A percentile compares a stretch with the other conserved stretches of the same genome.
These are phyloP conservation scores for Hymenoscyphus salicellus DNA, from an alignment of 2,329 filamentous ascomycete genomes.

Conservation along the genomic window DNA sequence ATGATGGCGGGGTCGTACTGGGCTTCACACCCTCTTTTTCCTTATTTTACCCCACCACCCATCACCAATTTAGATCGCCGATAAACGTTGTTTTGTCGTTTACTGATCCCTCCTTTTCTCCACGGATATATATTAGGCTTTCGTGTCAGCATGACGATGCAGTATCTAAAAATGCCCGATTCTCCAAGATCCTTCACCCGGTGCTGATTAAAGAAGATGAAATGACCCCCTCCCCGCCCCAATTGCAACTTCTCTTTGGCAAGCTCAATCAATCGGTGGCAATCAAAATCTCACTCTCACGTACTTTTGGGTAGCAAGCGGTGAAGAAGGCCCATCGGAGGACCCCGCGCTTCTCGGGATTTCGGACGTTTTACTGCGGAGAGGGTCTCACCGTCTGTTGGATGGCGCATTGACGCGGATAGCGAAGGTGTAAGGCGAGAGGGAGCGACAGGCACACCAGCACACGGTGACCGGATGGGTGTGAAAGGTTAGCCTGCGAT, in stretches of 20 bases:
- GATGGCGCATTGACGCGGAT: background rate
- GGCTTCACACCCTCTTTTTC: background rate
- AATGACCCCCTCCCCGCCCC: too few species aligned
- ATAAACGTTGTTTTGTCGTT: slow-evolving; percentile 3
- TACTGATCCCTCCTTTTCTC: background rate
- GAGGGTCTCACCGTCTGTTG: slow-evolving; percentile 9
- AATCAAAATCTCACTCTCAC: background rate
- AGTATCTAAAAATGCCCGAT: background rate
- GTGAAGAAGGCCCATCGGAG: slow-evolving; percentile 4
- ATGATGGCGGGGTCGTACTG: background rate
- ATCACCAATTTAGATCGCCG: slow-evolving; percentile 2
- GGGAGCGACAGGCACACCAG: background rate
- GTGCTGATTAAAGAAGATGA: background rate
- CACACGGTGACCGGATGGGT: background rate
- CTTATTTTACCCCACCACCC: background rate
- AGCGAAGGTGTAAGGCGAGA: background rate
- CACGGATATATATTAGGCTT: background rate
- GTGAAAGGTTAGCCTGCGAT: background rate
- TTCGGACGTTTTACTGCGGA: background rate
- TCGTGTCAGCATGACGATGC: slow-evolving; percentile 9
- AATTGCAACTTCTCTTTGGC: background rate
- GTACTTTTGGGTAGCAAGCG: background rate
- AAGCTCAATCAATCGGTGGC: background rate
- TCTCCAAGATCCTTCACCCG: background rate
- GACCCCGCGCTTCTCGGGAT: background rate